phyloP scores from a whole-genome alignment of 345 rosid genomes.

The Citrus australasica region DNA sequence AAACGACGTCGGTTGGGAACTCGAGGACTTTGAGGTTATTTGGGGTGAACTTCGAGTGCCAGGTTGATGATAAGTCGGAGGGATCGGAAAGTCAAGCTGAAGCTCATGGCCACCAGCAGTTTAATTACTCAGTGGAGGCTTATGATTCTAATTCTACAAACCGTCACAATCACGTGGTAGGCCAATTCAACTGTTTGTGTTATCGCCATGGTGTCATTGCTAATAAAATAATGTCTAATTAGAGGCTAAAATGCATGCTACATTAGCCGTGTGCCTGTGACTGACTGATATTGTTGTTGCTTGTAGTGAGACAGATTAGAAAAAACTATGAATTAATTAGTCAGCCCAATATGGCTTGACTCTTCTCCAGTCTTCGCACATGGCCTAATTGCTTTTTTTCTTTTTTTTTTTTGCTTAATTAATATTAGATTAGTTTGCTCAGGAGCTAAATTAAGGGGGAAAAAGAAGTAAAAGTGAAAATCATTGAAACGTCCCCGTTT shows the following conservation, averaged over 20 bases:
- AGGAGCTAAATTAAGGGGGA: neutral
- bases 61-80: slow-evolving; percentile 52
- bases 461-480: neutral
- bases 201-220: neutral
- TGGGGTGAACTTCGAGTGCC: slow-evolving; percentile 91
- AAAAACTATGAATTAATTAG: slow-evolving; percentile 1
- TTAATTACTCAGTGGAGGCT: slow-evolving; percentile 27
- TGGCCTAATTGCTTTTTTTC: slow-evolving; percentile 15
- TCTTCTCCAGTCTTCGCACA: slow-evolving; percentile 10
- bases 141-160: slow-evolving; percentile 35
- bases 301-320: slow-evolving; percentile 30
- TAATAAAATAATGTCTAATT: neutral
- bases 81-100: slow-evolving; percentile 50
- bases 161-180: slow-evolving; percentile 39
- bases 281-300: slow-evolving; percentile 22
- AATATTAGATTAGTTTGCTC: neutral
- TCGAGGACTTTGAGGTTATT: slow-evolving; percentile 73
- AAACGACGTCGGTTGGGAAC: slow-evolving; percentile 36
- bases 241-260: neutral
- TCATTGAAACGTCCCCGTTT: slow-evolving; percentile 14
- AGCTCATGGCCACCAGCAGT: slow-evolving; percentile 20
- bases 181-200: slow-evolving; percentile 1
- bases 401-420: neutral
- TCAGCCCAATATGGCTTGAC: slow-evolving; percentile 4
- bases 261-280: neutral